phyloP scores from a whole-genome alignment of 2,329 filamentous ascomycete species.

The Chaetomiaceae sp. region DNA sequence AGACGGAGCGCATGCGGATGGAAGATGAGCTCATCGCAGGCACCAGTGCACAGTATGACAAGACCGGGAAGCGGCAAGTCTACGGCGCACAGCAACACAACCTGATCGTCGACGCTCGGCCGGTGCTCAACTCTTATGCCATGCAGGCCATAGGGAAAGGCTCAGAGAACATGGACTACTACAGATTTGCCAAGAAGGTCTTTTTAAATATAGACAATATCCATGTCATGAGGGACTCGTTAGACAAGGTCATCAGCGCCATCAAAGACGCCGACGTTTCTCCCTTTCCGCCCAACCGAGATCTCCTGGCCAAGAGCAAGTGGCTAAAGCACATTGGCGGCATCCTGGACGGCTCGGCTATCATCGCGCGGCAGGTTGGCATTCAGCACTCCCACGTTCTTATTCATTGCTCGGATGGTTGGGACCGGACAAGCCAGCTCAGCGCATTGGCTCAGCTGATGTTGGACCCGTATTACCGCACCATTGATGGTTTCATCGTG shows the following conservation, averaged over 20 bases:
- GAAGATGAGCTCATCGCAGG: slow-evolving; percentile 64
- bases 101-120: slow-evolving; percentile 91
- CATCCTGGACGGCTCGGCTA: slow-evolving; percentile 75
- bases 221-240: slow-evolving; percentile 91
- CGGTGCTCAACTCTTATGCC: slow-evolving; percentile 87
- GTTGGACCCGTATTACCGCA: slow-evolving; percentile 92
- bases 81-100: slow-evolving; percentile 94
- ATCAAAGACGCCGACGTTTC: slow-evolving; percentile 91
- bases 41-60: slow-evolving; percentile 51
- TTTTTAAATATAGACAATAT: slow-evolving; percentile 98
- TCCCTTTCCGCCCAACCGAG: slow-evolving; percentile 73
- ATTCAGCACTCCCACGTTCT: slow-evolving; percentile 91
- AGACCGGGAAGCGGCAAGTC: slow-evolving; percentile 59
- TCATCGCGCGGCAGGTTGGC: slow-evolving; percentile 84
- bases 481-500: slow-evolving; percentile 89
- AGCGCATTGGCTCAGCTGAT: slow-evolving; percentile 89
- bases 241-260: slow-evolving; percentile 82
- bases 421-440: slow-evolving; percentile 94
- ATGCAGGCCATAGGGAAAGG: slow-evolving; percentile 92
- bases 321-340: slow-evolving; percentile 89
- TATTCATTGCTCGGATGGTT: slow-evolving; percentile 97
- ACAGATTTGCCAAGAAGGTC: slow-evolving; percentile 83
- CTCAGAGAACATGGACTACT: slow-evolving; percentile 97
- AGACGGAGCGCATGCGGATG: slow-evolving; percentile 58
- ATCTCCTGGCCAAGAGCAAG: slow-evolving; percentile 74